Conservation (phyloP, 208 protist species). For the Leishmania tarentolae region DNA sequence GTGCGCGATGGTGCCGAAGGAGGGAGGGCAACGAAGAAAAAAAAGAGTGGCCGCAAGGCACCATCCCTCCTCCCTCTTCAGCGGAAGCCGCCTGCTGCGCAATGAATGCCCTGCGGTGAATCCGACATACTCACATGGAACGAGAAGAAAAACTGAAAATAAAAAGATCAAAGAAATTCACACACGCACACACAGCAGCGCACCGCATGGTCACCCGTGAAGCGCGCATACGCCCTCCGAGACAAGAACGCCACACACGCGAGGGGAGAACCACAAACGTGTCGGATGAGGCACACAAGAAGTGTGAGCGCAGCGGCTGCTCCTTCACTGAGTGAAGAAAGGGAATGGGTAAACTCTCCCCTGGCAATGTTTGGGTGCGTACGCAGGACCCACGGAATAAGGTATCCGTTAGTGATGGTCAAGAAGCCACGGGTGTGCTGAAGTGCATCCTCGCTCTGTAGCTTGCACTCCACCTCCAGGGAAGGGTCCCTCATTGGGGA, state of each 20-base stretch:
- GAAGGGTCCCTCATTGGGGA: too few relatives aligned
- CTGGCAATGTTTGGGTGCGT: not conserved
- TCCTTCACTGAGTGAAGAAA: constrained; percentile 16
- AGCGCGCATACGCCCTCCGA: not conserved
- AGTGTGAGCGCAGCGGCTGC: not conserved
- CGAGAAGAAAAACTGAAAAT: too few relatives aligned
- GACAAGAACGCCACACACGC: not conserved
- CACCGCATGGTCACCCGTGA: not conserved
- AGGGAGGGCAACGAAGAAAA: not conserved
- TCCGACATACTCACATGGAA: not conserved
- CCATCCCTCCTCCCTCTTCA: not conserved
- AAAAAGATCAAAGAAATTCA: not conserved
- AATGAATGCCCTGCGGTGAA: not conserved
- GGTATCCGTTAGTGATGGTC: not conserved
- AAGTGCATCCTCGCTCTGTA: not conserved
- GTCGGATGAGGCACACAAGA: not conserved
- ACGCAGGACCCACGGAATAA: not conserved
- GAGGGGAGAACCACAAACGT: not conserved
- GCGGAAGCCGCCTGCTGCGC: not conserved
- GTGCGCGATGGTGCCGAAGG: not conserved
- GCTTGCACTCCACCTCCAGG: not conserved
- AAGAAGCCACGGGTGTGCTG: not conserved
- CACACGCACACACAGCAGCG: not conserved
- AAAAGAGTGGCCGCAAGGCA: not conserved
- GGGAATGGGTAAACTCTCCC: not conserved